These are phyloP conservation scores for Zalaria sp. DNA, from an alignment of 2,329 filamentous ascomycete genomes.

Conservation along the genomic window DNA sequence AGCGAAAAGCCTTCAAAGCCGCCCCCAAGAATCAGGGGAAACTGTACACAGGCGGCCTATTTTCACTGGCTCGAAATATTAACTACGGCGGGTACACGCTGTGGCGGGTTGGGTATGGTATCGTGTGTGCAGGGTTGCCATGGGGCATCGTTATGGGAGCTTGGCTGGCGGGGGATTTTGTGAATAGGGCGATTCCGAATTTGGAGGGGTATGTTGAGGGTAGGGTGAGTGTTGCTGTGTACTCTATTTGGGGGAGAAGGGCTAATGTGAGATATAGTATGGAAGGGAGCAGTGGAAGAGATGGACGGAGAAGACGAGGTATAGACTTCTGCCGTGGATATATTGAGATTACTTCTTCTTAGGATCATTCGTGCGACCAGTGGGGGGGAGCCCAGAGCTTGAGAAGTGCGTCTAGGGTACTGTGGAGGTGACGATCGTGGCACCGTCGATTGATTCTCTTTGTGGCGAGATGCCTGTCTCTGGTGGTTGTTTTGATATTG, in stretches of 20 bases:
- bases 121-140: slow-evolving; percentile 11
- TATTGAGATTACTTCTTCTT: slow-evolving; percentile 5
- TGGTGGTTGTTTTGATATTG: too few relatives aligned
- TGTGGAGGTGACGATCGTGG: too few relatives aligned
- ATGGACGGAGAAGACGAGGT: slow-evolving; percentile 11
- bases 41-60: slow-evolving; percentile 11
- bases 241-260: background rate
- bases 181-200: slow-evolving; percentile 11
- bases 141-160: slow-evolving; percentile 7
- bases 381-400: too few relatives aligned
- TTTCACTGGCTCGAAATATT: slow-evolving; percentile 12
- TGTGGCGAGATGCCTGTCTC: too few relatives aligned
- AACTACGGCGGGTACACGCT: slow-evolving; percentile 15
- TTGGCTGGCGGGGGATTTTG: slow-evolving; percentile 11
- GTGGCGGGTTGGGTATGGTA: slow-evolving; percentile 11
- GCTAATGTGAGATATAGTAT: slow-evolving; percentile 9
- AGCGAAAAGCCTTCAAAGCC: slow-evolving; percentile 12
- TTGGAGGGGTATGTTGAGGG: slow-evolving; percentile 14
- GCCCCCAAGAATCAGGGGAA: slow-evolving; percentile 12
- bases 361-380: too few relatives aligned
- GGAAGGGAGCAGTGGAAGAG: slow-evolving; percentile 10
- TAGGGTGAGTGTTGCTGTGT: slow-evolving; percentile 6
- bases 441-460: too few relatives aligned
- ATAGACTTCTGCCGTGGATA: slow-evolving; percentile 12
- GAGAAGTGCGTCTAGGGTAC: too few relatives aligned